phyloP scores from a whole-genome alignment of 73 alveolate genomes.

The Stentor coeruleus region DNA sequence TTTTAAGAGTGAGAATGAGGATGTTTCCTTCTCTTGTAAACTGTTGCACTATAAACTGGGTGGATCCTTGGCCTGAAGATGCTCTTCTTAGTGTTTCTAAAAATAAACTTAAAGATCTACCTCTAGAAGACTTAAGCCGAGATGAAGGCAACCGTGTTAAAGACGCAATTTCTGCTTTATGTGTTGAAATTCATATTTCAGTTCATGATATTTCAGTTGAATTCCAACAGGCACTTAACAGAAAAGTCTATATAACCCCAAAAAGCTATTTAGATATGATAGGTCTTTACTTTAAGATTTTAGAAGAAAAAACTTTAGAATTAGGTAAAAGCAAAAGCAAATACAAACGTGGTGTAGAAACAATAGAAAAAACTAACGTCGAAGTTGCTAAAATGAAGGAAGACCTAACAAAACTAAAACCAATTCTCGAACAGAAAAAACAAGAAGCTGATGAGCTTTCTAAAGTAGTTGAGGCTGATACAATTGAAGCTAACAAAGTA shows the following conservation, averaged over 20 bases:
- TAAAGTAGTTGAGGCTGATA: conserved; percentile 63
- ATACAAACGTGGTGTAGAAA: conserved; percentile 45
- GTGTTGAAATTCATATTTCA: conserved; percentile 89
- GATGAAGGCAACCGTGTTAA: conserved; percentile 62
- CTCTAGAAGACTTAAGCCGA: conserved; percentile 81
- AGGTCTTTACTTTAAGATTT: conserved; percentile 63
- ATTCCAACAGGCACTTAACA: conserved; percentile 79
- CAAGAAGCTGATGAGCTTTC: conserved; percentile 69
- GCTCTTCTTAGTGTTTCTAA: conserved; percentile 78
- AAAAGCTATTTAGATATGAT: conserved; percentile 97
- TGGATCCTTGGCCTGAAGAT: conserved; percentile 99
- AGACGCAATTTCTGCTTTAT: conserved; percentile 78
- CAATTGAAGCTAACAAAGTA: conserved; percentile 66
- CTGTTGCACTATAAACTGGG: conserved; percentile 99
- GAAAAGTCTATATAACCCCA: conserved; percentile 98
- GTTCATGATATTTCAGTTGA: conserved; percentile 84
- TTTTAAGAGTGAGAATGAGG: conserved; percentile 94
- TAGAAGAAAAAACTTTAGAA: neutral
- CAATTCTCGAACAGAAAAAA: conserved; percentile 81
- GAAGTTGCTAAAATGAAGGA: conserved; percentile 73
- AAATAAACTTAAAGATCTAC: conserved; percentile 70
- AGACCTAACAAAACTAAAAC: conserved; percentile 89
- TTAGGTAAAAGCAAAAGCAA: neutral
- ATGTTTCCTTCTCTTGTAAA: conserved; percentile 99
- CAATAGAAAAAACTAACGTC: conserved; percentile 82